Conservation (phyloP, 495 filamentous ascomycete genomes). For the Penicillium malachiteum region DNA sequence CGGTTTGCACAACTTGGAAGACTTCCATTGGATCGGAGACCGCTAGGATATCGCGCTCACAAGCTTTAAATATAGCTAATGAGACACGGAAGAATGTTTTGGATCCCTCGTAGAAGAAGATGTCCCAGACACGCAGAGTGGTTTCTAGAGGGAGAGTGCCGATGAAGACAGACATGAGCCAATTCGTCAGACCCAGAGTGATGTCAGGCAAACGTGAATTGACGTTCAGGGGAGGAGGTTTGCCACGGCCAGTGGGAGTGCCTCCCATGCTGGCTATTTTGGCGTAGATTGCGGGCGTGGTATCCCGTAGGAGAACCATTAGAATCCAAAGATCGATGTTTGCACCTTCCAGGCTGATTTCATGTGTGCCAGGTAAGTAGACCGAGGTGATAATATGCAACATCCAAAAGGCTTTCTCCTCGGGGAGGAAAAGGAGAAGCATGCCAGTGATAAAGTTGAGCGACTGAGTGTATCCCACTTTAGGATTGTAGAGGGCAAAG, state of each 20-base stretch:
- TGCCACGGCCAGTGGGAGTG: conserved; percentile 48
- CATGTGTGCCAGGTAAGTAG: conserved; percentile 90
- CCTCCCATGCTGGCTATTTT: conserved; percentile 77
- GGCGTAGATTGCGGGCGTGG: conserved; percentile 80
- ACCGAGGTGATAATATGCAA: conserved; percentile 85
- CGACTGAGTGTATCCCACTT: conserved; percentile 93
- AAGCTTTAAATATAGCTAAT: conserved; percentile 88
- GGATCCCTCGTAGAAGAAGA: conserved; percentile 92
- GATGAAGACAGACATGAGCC: conserved; percentile 98
- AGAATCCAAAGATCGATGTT: conserved; percentile 94
- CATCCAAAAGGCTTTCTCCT: conserved; percentile 94
- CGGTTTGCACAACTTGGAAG: conserved; percentile 90
- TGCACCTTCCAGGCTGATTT: conserved; percentile 85
- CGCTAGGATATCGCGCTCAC: conserved; percentile 75
- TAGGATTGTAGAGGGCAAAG: conserved; percentile 84
- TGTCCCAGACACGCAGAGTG: conserved; percentile 90
- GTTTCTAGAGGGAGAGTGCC: conserved; percentile 89
- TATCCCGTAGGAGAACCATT: conserved; percentile 79
- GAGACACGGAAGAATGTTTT: conserved; percentile 95
- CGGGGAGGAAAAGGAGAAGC: conserved; percentile 86
- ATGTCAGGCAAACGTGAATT: conserved; percentile 77
- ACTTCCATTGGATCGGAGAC: conserved; percentile 92
- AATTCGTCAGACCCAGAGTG: conserved; percentile 89
- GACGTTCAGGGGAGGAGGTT: conserved; percentile 44
- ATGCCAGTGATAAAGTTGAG: conserved; percentile 96